Conservation (phyloP, 257 asterid genomes). For the Ilex aquifolium region DNA sequence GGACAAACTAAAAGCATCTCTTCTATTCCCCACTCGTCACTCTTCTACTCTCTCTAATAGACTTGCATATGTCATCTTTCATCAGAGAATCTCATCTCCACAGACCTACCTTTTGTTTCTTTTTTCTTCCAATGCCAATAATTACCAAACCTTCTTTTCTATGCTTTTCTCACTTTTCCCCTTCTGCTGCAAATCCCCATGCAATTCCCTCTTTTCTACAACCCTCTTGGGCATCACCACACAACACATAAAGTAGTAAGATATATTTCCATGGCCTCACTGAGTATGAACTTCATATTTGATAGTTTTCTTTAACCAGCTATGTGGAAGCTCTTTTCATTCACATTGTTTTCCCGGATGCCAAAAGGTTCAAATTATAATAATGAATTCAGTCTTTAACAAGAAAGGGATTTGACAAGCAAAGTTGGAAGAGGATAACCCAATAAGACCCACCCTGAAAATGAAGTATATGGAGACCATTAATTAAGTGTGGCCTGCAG, state of each 20-base stretch:
- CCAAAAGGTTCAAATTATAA: too few species aligned
- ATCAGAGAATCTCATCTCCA: conserved; percentile 60
- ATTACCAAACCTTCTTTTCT: conserved; percentile 41
- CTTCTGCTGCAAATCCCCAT: conserved; percentile 55
- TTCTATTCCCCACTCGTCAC: conserved; percentile 18
- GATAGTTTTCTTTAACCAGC: background rate
- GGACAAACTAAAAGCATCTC: conserved; percentile 54
- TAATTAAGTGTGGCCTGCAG: too few species aligned
- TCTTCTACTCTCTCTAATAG: conserved; percentile 5
- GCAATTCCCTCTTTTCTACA: conserved; percentile 25
- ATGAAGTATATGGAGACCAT: too few species aligned
- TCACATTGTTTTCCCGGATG: background rate
- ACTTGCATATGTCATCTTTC: conserved; percentile 42
- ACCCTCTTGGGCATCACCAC: background rate
- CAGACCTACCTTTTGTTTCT: conserved; percentile 49
- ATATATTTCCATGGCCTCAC: conserved; percentile 11
- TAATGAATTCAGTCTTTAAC: too few species aligned
- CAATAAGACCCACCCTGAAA: background rate
- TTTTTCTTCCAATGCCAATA: conserved; percentile 39
- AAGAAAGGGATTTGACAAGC: too few species aligned
- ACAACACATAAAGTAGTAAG: conserved; percentile 31
- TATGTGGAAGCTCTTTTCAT: background rate
- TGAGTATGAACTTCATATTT: conserved; percentile 7
- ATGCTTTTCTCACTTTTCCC: conserved; percentile 40
- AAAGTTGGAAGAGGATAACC: background rate